phyloP scores from a whole-genome alignment of 306 rosid genomes.

The Quercus mongolica region DNA sequence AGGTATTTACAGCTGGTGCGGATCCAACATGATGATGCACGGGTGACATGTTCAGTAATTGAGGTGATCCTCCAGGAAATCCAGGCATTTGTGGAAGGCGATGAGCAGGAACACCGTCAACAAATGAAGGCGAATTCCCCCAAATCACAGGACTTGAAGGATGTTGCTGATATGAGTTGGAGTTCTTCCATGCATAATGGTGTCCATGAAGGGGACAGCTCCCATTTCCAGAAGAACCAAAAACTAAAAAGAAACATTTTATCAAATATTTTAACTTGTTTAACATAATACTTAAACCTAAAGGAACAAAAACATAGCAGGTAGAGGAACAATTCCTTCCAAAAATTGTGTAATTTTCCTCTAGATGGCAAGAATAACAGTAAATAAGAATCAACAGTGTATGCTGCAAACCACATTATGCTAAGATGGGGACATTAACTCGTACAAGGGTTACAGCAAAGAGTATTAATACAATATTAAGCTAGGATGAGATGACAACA shows the following conservation, averaged over 20 bases:
- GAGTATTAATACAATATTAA: not conserved
- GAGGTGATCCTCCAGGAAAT: constrained; percentile 59
- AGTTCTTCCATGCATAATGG: constrained; percentile 55
- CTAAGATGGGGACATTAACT: no score
- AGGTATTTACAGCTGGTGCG: constrained; percentile 72
- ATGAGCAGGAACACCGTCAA: constrained; percentile 49
- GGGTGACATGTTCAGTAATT: constrained; percentile 53
- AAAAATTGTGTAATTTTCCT: not conserved
- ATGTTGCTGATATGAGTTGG: constrained; percentile 64
- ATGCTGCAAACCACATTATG: no score
- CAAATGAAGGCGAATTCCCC: constrained; percentile 70
- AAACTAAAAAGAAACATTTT: constrained; percentile 25
- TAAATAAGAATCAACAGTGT: not conserved
- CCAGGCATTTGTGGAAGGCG: constrained; percentile 54
- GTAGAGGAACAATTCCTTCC: not conserved
- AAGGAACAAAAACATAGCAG: not conserved
- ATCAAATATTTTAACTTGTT: not conserved
- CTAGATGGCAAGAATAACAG: not conserved
- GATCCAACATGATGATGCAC: constrained; percentile 72
- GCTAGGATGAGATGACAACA: not conserved
- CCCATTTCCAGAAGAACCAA: constrained; percentile 56
- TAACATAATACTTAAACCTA: not conserved
- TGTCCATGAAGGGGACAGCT: constrained; percentile 52
- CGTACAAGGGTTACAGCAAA: not conserved
- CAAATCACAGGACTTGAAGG: constrained; percentile 53